These are phyloP conservation scores for Ensete ventricosum DNA, from an alignment of 176 grass and related monocot species.

Conservation along the genomic window DNA sequence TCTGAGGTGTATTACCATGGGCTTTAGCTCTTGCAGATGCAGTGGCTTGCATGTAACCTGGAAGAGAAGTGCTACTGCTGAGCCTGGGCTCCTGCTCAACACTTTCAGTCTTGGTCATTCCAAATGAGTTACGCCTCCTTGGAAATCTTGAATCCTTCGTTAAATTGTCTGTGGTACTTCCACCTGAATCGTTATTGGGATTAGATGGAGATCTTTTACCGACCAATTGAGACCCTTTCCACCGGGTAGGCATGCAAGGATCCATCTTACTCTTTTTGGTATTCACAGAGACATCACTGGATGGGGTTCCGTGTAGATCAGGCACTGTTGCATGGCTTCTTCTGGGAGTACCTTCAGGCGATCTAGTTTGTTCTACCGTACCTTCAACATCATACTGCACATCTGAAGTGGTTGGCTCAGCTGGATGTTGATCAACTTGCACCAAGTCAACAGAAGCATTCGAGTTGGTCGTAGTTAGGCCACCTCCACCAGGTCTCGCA, in stretches of 20 bases:
- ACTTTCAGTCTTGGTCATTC: constrained; percentile 32
- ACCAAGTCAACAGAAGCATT: constrained; percentile 9
- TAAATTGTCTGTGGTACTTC: constrained; percentile 51
- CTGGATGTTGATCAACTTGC: constrained; percentile 27
- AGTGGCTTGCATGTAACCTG: constrained; percentile 96
- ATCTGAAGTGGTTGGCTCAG: constrained; percentile 22
- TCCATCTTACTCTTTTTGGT: constrained; percentile 51
- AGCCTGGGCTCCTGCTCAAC: constrained; percentile 61
- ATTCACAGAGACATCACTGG: constrained; percentile 79
- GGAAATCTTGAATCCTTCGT: constrained; percentile 44
- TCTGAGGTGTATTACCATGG: constrained; percentile 49
- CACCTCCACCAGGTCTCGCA: constrained; percentile 17
- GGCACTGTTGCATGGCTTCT: constrained; percentile 36
- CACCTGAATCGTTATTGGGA: constrained; percentile 49
- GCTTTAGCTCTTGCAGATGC: constrained; percentile 87
- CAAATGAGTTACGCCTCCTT: constrained; percentile 40
- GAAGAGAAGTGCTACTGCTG: constrained; percentile 67
- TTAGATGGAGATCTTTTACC: constrained; percentile 53
- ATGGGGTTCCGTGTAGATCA: constrained; percentile 66
- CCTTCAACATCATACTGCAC: constrained; percentile 29
- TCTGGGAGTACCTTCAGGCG: constrained; percentile 58
- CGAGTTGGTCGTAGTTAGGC: constrained; percentile 12
- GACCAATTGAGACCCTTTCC: constrained; percentile 26
- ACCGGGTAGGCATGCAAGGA: constrained; percentile 19
- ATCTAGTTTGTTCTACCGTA: constrained; percentile 27